Base-by-base conservation (phyloP, 2,329 filamentous ascomycete species). In the Lithohypha guttulata region DNA sequence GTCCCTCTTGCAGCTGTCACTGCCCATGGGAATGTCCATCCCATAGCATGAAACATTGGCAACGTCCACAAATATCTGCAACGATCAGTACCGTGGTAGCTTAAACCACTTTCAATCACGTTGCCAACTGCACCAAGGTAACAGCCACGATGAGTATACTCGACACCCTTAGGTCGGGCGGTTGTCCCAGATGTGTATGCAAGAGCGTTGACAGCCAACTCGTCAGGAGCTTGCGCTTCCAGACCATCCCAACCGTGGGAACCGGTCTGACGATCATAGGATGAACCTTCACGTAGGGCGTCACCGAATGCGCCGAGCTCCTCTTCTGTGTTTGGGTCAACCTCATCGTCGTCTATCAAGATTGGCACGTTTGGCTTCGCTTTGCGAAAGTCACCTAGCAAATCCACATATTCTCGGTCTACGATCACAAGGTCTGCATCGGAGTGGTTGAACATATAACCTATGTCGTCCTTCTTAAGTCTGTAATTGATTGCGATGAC, bases 101-200 rank as follows among this genome's bases (percentile, higher is more conserved):
- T 94, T 29, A 98, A 68, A 0, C 84, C 84, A 1, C 83, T 85
- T 58, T 98, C 91, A 42, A 96, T 75, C 1, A 96, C 68, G 57
- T 96, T 96, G 8, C 69, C 87, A 49, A 95, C 55, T 0, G 85
- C 70, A 1, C 85, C 89, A 9, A 98, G 69, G 55, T 96, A 98
- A 6, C 77, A 77, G 3, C 87, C 83, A 32, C 91, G 74, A 59
- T 96, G 84, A 1, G 85, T 95, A 55, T 82, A 95, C 40, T 93
- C 78, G 2, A 95, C 89, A 4, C 91, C 91, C 59, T 98, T 96
- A 2, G 91, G 91, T 20, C 74, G 70, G 1, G 87, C 86, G 0
- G 91, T 96, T 1, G 91, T 96, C 3, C 89, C 89, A 19, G 82
- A 91, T 0, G 91, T 98, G 59, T 96, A 96, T 1, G 89, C 84